Base-by-base conservation (phyloP, 169 alveolate genomes). In the Amoebophrya sp. region DNA sequence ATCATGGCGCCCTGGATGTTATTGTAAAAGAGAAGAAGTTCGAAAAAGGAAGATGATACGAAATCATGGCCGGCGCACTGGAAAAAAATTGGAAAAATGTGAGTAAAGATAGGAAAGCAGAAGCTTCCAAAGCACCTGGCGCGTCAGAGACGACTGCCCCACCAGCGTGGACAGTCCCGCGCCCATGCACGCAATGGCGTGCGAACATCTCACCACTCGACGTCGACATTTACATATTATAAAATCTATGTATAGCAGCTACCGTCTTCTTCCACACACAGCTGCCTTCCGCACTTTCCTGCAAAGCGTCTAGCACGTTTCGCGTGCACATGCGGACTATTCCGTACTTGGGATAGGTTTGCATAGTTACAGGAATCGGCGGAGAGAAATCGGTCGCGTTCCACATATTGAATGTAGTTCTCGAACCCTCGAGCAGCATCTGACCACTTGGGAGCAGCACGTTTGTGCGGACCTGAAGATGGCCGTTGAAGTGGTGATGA, bases 1-100 rank as follows among this genome's bases (percentile, higher is more conserved):
- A 65, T 65, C 83, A 65, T 65, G 26, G 83, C 83, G 83, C 83
- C 83, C 83, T 65, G 83, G 18, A 26, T 26, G n/a, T n/a, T n/a
- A n/a, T n/a, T n/a, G n/a, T n/a, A n/a, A n/a, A n/a, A n/a, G n/a
- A n/a, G n/a, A n/a, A n/a, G n/a, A n/a, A n/a, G n/a, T n/a, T n/a
- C n/a, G n/a, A n/a, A n/a, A n/a, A n/a, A n/a, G n/a, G n/a, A n/a
- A n/a, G n/a, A n/a, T n/a, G n/a, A n/a, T n/a, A n/a, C n/a, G n/a
- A n/a, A n/a, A n/a, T n/a, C n/a, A n/a, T n/a, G n/a, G n/a, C n/a
- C n/a, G n/a, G n/a, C n/a, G n/a, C n/a, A n/a, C n/a, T n/a, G n/a
- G n/a, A n/a, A n/a, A n/a, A n/a, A n/a, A n/a, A n/a, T n/a, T n/a
- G n/a, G n/a, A n/a, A n/a, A n/a, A n/a, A n/a, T n/a, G n/a, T n/a